Evolutionary conservation across 441 rosid species (phyloP).

Genomic region (Adansonia grandidieri): DNA sequence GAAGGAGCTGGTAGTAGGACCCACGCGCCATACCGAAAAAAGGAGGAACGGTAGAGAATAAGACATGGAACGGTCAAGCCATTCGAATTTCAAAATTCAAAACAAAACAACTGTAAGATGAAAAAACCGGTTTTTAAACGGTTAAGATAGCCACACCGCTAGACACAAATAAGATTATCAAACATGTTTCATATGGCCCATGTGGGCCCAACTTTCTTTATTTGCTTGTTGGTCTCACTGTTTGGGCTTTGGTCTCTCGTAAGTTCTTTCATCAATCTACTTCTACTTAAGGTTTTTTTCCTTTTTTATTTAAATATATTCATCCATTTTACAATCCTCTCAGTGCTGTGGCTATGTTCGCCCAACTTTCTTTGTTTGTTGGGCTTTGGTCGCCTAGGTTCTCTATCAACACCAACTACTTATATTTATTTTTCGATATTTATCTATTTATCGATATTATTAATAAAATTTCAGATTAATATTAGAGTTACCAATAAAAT

Average conservation of each 20-base stretch:
- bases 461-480: too few relatives aligned
- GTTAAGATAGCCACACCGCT: not conserved
- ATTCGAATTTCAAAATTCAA: conserved; percentile 18
- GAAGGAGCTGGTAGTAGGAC: conserved; percentile 10
- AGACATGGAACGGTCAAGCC: not conserved
- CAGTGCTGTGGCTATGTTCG: too few relatives aligned
- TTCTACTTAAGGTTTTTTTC: too few relatives aligned
- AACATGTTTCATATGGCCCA: not conserved
- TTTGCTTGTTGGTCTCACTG: not conserved
- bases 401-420: too few relatives aligned
- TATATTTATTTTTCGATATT: too few relatives aligned
- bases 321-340: too few relatives aligned
- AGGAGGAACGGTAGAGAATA: not conserved
- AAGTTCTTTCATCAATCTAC: not conserved
- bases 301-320: too few relatives aligned
- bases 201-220: not conserved
- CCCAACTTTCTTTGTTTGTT: too few relatives aligned
- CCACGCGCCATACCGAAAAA: conserved; percentile 7
- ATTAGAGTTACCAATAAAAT: too few relatives aligned
- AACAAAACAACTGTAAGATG: not conserved
- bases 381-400: too few relatives aligned
- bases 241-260: not conserved
- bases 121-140: not conserved
- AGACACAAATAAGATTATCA: not conserved
- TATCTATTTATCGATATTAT: too few relatives aligned